Conservation (phyloP, 2,329 filamentous ascomycete species). For the Penicillium sp. region DNA sequence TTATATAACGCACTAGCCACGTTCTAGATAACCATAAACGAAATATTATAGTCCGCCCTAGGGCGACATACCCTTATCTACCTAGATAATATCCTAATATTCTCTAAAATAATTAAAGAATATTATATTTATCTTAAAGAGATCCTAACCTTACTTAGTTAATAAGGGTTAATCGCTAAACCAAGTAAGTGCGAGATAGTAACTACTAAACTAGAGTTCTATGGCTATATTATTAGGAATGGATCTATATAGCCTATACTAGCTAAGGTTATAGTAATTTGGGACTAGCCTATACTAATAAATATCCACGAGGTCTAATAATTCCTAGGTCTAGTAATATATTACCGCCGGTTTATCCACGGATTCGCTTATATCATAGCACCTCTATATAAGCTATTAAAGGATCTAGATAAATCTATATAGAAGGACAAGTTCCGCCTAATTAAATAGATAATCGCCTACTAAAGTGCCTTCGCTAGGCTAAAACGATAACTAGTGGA, state of each 20-base stretch:
- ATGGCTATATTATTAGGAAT: not conserved
- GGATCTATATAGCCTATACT: not conserved
- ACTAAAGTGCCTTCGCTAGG: not conserved
- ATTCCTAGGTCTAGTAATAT: not conserved
- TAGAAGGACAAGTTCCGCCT: not conserved
- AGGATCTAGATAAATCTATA: not conserved
- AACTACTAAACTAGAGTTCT: not conserved
- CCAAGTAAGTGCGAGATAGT: not conserved
- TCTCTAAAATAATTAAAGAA: too few relatives aligned
- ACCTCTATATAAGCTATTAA: not conserved
- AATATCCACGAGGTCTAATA: not conserved
- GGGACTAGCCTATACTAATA: not conserved
- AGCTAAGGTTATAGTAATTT: not conserved
- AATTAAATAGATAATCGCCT: not conserved
- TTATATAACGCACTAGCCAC: not conserved
- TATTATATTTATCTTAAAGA: too few relatives aligned
- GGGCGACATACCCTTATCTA: too few relatives aligned
- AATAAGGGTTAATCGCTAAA: too few relatives aligned
- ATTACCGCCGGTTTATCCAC: not conserved
- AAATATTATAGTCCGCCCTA: too few relatives aligned
- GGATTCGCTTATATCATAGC: not conserved
- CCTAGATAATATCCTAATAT: too few relatives aligned
- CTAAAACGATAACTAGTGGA: not conserved
- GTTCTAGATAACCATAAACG: not conserved
- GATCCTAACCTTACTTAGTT: too few relatives aligned